Conservation (phyloP, 148 eudicot species). For the Chenopodium suecicum region DNA sequence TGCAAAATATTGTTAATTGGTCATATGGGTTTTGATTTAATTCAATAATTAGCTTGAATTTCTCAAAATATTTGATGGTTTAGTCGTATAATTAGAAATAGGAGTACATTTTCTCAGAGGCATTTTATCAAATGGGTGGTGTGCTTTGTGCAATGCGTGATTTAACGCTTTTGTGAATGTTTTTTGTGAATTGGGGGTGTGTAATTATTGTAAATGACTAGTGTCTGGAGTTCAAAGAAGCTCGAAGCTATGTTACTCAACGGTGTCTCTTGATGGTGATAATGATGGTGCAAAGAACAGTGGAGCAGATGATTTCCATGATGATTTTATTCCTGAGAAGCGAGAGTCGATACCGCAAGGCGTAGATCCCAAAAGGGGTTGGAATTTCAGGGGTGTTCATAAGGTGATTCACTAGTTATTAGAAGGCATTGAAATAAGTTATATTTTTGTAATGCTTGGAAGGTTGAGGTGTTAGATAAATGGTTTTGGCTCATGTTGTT, state of each 20-base stretch:
- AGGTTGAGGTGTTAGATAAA: too few species aligned
- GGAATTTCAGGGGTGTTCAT: constrained; percentile 92
- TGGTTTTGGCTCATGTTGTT: constrained; percentile 13
- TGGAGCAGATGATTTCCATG: constrained; percentile 34
- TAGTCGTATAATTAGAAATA: neutral
- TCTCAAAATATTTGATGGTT: constrained; percentile 1
- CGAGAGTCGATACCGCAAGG: constrained; percentile 53
- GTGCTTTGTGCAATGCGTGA: constrained; percentile 24
- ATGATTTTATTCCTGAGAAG: constrained; percentile 45
- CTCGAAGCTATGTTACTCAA: constrained; percentile 52
- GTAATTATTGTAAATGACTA: constrained; percentile 26
- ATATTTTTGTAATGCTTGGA: neutral
- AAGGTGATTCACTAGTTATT: constrained; percentile 47
- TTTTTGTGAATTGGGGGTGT: neutral
- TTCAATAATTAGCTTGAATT: neutral
- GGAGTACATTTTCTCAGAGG: neutral
- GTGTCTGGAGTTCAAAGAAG: constrained; percentile 48
- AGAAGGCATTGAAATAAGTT: neutral
- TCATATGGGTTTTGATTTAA: constrained; percentile 8
- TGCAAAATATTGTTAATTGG: neutral
- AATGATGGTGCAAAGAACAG: constrained; percentile 32
- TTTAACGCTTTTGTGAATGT: neutral
- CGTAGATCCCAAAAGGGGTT: constrained; percentile 83
- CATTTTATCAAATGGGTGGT: constrained; percentile 32
- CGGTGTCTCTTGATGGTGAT: constrained; percentile 38